phyloP scores from a whole-genome alignment of 2,329 filamentous ascomycete genomes.

The Apiospora sp. region DNA sequence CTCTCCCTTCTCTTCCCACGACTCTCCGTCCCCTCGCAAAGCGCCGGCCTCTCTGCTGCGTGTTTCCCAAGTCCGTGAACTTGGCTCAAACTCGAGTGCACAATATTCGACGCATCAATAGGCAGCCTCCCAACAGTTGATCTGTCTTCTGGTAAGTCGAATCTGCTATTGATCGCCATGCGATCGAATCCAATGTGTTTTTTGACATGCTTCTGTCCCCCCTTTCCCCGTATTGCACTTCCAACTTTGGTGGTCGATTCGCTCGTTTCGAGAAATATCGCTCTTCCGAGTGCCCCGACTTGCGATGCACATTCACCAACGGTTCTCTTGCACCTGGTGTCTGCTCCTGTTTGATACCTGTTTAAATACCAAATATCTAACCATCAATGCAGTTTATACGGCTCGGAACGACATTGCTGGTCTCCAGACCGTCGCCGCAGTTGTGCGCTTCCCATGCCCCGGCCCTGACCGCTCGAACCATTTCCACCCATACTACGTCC shows the following conservation, averaged over 20 bases:
- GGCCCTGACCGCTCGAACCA: constrained; percentile 15
- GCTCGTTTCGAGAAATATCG: constrained; percentile 22
- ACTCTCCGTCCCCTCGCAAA: constrained; percentile 6
- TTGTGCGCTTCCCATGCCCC: constrained; percentile 7
- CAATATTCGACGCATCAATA: constrained; percentile 40
- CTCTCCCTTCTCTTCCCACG: constrained; percentile 8
- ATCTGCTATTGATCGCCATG: constrained; percentile 41
- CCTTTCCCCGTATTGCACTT: not conserved
- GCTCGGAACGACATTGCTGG: not conserved
- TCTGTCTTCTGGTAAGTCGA: constrained; percentile 47
- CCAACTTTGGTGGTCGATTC: not conserved
- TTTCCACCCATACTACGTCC: constrained; percentile 6
- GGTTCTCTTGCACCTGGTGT: not conserved
- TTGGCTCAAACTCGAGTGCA: constrained; percentile 37
- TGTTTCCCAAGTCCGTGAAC: constrained; percentile 31
- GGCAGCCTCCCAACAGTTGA: constrained; percentile 44
- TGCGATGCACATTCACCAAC: constrained; percentile 3
- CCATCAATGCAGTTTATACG: not conserved
- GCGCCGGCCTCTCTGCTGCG: constrained; percentile 6
- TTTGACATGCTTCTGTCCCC: constrained; percentile 25
- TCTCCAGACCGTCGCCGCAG: constrained; percentile 1
- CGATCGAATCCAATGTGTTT: constrained; percentile 45
- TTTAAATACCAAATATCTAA: not conserved
- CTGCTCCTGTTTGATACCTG: not conserved
- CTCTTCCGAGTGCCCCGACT: constrained; percentile 16